Evolutionary conservation across 768 basidiomycete genomes (phyloP), one percentile per base, ranked within the genome.

Genomic region (Boletus vermiculosoides): DNA sequence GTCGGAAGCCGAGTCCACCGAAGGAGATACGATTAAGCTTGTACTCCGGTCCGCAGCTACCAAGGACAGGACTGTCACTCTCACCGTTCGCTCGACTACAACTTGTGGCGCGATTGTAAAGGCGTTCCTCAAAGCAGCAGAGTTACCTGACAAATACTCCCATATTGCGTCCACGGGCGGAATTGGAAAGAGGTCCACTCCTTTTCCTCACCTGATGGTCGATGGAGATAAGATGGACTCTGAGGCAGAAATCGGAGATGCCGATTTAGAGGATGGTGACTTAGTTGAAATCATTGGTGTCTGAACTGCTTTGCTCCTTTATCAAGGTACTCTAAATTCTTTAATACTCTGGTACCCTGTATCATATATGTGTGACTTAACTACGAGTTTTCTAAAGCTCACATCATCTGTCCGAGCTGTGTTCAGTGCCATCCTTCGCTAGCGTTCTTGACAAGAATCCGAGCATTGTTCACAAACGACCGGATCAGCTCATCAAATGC

Each of bases 401-500:
- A 49, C 36, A 30, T 28, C 47, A 49, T n/a, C 16, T 34, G 20
- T 30, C n/a, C 3, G 33, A 33, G 4, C 18, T 18, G 25, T 36
- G 42, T 23, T 63, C 45, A 66, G 18, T 67, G 73, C 81, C 78
- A 83, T 28, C 75, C 75, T n/a, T 79, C 83, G 12, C 61, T 76
- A 6, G 83, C 82, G 72, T 96, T 97, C 63, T 91, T 83, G 51
- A 87, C 86, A 46, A 98, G 72, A 73, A 97, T 94, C 59, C 97
- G 81, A 4, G 92, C 85, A 61, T 97, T 95, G 66, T 98, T 97
- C 49, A 99, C 86, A 61, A 97, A 91, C 15, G 90, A 92, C 46
- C 91, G 85, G 44, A 99, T 85, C 56, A 97, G 83, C 68, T 97
- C 92, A 69, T 98, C 92, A 68, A 94, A 98, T 7, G 86, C 85